A percentile compares a stretch with the other conserved stretches of the same genome.
These are phyloP conservation scores for Penicillium bialowiezense DNA, from an alignment of 495 filamentous ascomycete species.

Conservation along the genomic window DNA sequence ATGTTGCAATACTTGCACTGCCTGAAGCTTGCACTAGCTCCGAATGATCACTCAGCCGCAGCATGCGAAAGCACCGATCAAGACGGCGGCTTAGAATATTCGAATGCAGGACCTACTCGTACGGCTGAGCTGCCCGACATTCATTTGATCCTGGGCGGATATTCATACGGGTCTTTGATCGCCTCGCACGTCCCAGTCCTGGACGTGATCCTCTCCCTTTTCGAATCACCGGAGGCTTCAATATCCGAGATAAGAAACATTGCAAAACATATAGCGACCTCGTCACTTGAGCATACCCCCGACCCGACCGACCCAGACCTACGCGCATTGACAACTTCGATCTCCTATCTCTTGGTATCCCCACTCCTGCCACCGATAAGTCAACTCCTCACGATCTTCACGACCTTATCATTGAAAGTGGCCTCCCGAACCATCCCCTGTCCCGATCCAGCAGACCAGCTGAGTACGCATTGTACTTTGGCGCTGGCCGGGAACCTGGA, in stretches of 20 bases:
- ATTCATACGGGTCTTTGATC: conserved; percentile 89
- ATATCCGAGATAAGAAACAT: conserved; percentile 63
- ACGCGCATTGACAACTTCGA: conserved; percentile 22
- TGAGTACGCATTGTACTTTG: conserved; percentile 57
- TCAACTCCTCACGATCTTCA: conserved; percentile 55
- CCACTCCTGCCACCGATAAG: conserved; percentile 67
- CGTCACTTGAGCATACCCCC: conserved; percentile 12
- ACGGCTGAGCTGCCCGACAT: conserved; percentile 6
- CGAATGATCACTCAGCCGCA: neutral
- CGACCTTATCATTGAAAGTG: conserved; percentile 30
- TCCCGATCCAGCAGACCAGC: conserved; percentile 47
- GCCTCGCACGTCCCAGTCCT: conserved; percentile 66
- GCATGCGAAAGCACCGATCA: neutral
- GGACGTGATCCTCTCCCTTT: conserved; percentile 54
- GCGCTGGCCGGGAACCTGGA: conserved; percentile 75
- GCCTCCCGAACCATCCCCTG: conserved; percentile 32
- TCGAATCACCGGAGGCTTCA: conserved; percentile 27
- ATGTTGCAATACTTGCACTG: conserved; percentile 66
- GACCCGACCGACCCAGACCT: neutral
- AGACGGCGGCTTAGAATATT: neutral
- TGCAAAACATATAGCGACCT: conserved; percentile 59
- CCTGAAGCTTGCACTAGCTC: conserved; percentile 13
- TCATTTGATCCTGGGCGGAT: conserved; percentile 68
- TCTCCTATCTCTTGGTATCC: conserved; percentile 76
- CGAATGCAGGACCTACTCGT: neutral